Conservation (phyloP, 352 stramenopile species). For the Globisporangium abappressorium region DNA sequence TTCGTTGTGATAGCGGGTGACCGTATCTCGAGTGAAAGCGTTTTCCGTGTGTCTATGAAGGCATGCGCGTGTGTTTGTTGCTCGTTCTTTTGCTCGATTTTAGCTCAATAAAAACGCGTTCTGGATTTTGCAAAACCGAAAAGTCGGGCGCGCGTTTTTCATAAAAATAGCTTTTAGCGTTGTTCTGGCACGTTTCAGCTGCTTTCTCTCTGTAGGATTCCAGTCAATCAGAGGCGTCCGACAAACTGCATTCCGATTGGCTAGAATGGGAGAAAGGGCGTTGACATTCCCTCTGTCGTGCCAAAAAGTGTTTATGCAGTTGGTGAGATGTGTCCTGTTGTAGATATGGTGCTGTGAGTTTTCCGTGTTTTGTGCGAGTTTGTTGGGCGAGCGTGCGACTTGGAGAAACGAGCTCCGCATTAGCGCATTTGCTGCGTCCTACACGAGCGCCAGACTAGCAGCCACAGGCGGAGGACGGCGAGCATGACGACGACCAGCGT, state of each 20-base stretch:
- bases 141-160: too few relatives aligned
- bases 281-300: neutral
- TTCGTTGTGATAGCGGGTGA: too few relatives aligned
- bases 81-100: too few relatives aligned
- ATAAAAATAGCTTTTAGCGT: too few relatives aligned
- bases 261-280: neutral
- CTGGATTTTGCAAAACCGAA: too few relatives aligned
- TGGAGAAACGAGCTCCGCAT: neutral
- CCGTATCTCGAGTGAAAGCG: too few relatives aligned
- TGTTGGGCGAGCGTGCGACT: neutral
- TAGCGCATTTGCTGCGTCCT: neutral
- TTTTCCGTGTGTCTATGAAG: too few relatives aligned
- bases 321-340: neutral
- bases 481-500: neutral
- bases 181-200: too few relatives aligned
- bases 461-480: neutral
- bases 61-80: too few relatives aligned
- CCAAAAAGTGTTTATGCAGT: neutral
- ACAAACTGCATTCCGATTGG: neutral
- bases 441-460: neutral
- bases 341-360: neutral
- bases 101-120: too few relatives aligned
- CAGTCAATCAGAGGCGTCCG: too few relatives aligned
- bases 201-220: too few relatives aligned
- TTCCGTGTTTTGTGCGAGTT: neutral